Base-by-base conservation (phyloP, 2,329 filamentous ascomycete genomes). In the Botrytis fabae region DNA sequence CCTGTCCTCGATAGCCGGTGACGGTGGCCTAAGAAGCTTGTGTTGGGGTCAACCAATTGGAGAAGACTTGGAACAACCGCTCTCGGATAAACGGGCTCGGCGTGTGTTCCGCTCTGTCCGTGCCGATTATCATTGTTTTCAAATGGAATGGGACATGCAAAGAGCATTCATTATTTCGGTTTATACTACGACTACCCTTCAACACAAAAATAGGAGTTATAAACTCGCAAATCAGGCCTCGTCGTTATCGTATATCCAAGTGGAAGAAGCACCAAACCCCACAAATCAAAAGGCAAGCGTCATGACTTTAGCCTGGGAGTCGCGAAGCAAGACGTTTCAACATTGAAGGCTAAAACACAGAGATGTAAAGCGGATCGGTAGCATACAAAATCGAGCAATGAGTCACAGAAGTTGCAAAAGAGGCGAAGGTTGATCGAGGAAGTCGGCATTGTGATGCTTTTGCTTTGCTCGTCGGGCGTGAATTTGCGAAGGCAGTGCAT, bases 61-160 rank as follows among this genome's bases (percentile, higher is more conserved):
- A 35, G 12, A 1, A 28, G 8, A 28, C 18, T 4, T 25, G 32
- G 2, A 20, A 16, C 14, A 48, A 35, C 44, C 25, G 62, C 28
- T 35, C 42, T 32, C 42, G 62, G 62, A 48, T 65, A 65, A 65
- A 48, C 62, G 62, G 60, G 42, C 62, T 65, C 28, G 44, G 62
- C 62, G 42, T 8, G 40, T 14, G 25, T 28, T 63, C 40, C 40
- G 25, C 38, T 63, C 38, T 42, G 10, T 62, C 35, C 60, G 60
- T 40, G 60, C 22, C 35, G 60, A 40, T n/a, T 62, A 10, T 25
- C 57, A n/a, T 62, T 61, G 38, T 18, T 4, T 12, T 14, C 2
- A 22, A 25, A 16, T 61, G 14, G 10, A 42, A 16, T 18, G 16
- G 38, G n/a, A 42, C 1, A 40, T 61, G 35, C 25, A 61, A 16